Conservation (phyloP, 106 monocot genomes). For the Agapanthus africanus region DNA sequence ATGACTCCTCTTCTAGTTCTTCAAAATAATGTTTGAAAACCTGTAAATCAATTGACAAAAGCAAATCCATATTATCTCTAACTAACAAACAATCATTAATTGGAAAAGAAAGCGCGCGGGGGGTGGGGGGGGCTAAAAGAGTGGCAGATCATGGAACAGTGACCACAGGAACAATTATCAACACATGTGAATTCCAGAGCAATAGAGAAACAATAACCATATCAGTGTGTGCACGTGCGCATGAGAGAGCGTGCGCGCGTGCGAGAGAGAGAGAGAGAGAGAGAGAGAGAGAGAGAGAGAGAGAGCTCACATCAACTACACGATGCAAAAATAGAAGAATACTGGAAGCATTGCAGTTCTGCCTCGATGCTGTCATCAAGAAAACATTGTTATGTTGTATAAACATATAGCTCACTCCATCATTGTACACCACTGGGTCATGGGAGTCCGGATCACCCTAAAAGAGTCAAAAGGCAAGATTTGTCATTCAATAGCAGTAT, state of each 20-base stretch:
- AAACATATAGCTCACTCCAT: slow-evolving; percentile 94
- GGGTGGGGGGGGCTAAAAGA: too few species aligned
- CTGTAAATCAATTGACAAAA: slow-evolving; percentile 23
- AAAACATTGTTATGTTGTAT: slow-evolving; percentile 94
- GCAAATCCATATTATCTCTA: background rate
- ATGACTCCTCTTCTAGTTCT: slow-evolving; percentile 89
- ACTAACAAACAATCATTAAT: background rate
- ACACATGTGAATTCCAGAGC: background rate
- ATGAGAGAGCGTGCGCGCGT: background rate
- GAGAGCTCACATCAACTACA: slow-evolving; percentile 72
- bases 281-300: too few species aligned
- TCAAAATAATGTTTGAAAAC: slow-evolving; percentile 99
- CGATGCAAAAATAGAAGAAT: slow-evolving; percentile 87
- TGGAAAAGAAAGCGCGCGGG: background rate
- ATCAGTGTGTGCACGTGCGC: too few species aligned
- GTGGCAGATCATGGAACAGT: background rate
- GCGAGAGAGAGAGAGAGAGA: too few species aligned
- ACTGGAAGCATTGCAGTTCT: slow-evolving; percentile 92
- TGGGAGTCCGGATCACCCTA: slow-evolving; percentile 59
- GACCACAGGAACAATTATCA: too few species aligned
- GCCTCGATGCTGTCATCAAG: slow-evolving; percentile 77
- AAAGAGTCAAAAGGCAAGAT: background rate
- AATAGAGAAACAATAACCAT: background rate
- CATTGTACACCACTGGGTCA: slow-evolving; percentile 70
- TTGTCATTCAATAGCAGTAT: background rate